Conservation (phyloP, 345 rosid species). For the Theobroma cacao region DNA sequence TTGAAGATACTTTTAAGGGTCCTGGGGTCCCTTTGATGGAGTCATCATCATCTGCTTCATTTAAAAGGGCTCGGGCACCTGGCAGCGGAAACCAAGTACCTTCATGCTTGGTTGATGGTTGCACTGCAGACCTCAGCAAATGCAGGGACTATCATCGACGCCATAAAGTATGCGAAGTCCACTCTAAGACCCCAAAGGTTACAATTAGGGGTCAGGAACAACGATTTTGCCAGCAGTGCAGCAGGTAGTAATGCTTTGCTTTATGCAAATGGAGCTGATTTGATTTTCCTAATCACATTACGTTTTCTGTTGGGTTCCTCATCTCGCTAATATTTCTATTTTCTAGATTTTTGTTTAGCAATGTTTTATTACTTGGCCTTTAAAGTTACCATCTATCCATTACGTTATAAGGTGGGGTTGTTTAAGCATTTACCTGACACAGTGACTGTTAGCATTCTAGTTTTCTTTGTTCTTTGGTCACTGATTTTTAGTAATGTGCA, state of each 20-base stretch:
- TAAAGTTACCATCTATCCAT: background rate
- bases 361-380: background rate
- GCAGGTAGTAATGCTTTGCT: conserved; percentile 40
- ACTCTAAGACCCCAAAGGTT: conserved; percentile 63
- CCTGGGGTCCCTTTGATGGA: conserved; percentile 41
- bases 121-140: conserved; percentile 59
- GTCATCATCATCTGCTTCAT: conserved; percentile 43
- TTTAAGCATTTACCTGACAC: background rate
- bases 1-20: conserved; percentile 20
- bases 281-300: background rate
- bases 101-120: conserved; percentile 77
- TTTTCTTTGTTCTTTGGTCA: background rate
- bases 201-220: conserved; percentile 56
- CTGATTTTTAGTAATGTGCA: background rate
- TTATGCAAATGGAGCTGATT: background rate
- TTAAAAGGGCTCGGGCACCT: conserved; percentile 48
- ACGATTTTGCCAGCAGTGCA: conserved; percentile 86
- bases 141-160: conserved; percentile 75
- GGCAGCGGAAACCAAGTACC: conserved; percentile 39
- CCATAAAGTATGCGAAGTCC: conserved; percentile 74
- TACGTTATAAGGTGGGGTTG: background rate
- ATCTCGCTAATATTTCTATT: background rate
- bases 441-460: background rate
- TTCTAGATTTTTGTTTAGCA: background rate
- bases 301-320: background rate